Evolutionary conservation across 2,329 filamentous ascomycete genomes (phyloP), one percentile per base, ranked within the genome.

Genomic region (Fusarium bulbicola): DNA sequence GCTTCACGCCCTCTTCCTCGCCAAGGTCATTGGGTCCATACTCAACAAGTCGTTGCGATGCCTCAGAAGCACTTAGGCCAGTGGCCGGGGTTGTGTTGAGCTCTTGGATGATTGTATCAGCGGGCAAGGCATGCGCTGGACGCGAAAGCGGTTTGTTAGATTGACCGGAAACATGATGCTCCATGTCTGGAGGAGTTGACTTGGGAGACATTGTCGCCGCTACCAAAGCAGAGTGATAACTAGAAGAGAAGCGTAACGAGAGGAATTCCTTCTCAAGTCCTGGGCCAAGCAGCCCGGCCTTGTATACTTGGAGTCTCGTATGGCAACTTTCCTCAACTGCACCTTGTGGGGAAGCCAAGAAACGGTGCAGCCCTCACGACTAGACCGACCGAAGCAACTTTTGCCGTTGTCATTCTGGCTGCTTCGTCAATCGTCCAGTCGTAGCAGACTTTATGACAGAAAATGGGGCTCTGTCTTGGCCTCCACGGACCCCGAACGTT

Each of bases 11-110:
- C 59, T 86, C 84, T 16, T 84, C 86, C 49, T 90, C 87, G 62
- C 90, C 89, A 16, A 93, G 85, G 68, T 92, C 87, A 73, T 93
- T 93, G 14, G 82, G 79, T 4, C 91, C 91, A 82, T 88, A 88
- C 68, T 89, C 82, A 15, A 86, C 82, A 11, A 91, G 81, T 36
- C 90, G 86, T 32, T 79, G 77, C 70, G 85, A 84, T 15, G 88
- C 90, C 70, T 92, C 89, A 4, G 80, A 80, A 9, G 83, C 78
- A 2, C 85, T 86, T 46, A 93, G 83, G 30, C 91, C 91, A 78
- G 90, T 85, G 10, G 89, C 85, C 10, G 85, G 77, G 74, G 90
- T 85, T 59, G 88, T 87, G 18, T 82, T 80, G 39, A 92, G 85
- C 79, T 92, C 87, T 24, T 85, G 79, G 37, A 87, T 81, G 39